These are phyloP conservation scores for Annulohypoxylon nitens DNA, from an alignment of 495 filamentous ascomycete species.

Conservation along the genomic window DNA sequence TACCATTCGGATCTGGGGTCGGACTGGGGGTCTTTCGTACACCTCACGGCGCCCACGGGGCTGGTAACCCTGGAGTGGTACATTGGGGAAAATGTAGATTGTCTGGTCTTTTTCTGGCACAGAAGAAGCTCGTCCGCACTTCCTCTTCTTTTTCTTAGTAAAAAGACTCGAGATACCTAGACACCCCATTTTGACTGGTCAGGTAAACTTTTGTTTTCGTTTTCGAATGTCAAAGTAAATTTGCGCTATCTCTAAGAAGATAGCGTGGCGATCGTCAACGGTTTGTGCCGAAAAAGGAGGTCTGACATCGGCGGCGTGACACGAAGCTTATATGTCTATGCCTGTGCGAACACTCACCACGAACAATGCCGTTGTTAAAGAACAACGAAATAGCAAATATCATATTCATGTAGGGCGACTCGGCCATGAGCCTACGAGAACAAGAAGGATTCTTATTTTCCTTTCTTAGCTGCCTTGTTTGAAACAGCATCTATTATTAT, in stretches of 20 bases:
- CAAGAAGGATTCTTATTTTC: neutral
- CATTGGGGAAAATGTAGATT: neutral
- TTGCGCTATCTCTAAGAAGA: slow-evolving; percentile 13
- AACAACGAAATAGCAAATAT: neutral
- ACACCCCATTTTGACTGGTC: neutral
- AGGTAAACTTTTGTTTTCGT: neutral
- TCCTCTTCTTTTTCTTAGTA: neutral
- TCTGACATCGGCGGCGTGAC: neutral
- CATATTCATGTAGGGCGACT: neutral
- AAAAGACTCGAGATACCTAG: slow-evolving; percentile 7
- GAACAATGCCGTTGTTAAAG: slow-evolving; percentile 19
- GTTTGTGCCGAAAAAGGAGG: neutral
- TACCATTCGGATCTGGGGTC: neutral
- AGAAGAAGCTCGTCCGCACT: neutral
- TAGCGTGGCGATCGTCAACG: neutral
- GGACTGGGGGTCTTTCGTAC: neutral
- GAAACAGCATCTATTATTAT: neutral
- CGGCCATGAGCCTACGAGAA: neutral
- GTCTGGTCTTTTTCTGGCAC: neutral
- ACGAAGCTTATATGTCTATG: neutral
- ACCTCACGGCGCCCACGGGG: neutral
- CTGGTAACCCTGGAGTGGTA: neutral
- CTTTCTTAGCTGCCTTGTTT: slow-evolving; percentile 22
- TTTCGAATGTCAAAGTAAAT: neutral
- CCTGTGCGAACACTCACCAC: neutral